phyloP scores from a whole-genome alignment of 2,329 filamentous ascomycete genomes.

The Rhynchosporium secalis region DNA sequence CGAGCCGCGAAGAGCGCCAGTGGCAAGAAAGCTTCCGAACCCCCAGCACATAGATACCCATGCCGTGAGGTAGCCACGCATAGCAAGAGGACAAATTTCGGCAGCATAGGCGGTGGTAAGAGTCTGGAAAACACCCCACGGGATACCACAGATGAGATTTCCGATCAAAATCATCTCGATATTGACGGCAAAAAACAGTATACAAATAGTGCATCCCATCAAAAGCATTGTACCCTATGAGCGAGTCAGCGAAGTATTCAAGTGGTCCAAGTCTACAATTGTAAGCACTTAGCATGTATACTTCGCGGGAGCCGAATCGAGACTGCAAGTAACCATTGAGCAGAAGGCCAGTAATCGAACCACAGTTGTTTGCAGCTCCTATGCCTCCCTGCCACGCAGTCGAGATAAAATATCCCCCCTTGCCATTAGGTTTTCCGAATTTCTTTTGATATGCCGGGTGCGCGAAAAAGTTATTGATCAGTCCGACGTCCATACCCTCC shows the following conservation, averaged over 20 bases:
- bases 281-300: slow-evolving; percentile 7
- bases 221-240: slow-evolving; percentile 21
- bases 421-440: slow-evolving; percentile 10
- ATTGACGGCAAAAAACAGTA: slow-evolving; percentile 20
- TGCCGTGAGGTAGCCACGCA: slow-evolving; percentile 35
- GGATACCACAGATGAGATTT: slow-evolving; percentile 22
- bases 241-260: neutral
- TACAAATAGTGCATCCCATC: slow-evolving; percentile 22
- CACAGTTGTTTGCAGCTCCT: slow-evolving; percentile 22
- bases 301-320: slow-evolving; percentile 36
- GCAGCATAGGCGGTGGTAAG: slow-evolving; percentile 31
- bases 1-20: slow-evolving; percentile 34
- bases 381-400: slow-evolving; percentile 12
- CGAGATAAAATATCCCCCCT: neutral
- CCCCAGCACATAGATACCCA: slow-evolving; percentile 39
- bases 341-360: slow-evolving; percentile 38
- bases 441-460: slow-evolving; percentile 10
- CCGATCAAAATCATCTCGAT: slow-evolving; percentile 19
- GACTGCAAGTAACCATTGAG: slow-evolving; percentile 38
- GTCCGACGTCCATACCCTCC: slow-evolving; percentile 17
- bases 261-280: neutral
- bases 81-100: slow-evolving; percentile 35
- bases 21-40: slow-evolving; percentile 33
- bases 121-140: slow-evolving; percentile 29
- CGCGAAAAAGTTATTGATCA: slow-evolving; percentile 17